phyloP scores from a whole-genome alignment of 2,329 filamentous ascomycete species.

The Nigrograna mackinnonii region DNA sequence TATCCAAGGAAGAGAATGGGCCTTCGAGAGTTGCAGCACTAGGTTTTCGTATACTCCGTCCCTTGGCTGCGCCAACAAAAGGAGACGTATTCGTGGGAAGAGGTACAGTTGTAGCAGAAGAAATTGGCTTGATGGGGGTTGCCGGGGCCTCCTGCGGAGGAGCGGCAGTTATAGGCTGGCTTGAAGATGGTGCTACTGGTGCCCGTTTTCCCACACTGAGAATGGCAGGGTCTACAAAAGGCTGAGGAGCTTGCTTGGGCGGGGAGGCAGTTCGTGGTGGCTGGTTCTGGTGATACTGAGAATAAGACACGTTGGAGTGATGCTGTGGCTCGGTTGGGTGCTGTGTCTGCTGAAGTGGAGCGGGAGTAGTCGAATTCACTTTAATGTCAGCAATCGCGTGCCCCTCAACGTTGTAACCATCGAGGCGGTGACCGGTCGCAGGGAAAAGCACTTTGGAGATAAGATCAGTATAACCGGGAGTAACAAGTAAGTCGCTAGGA shows the following conservation, averaged over 20 bases:
- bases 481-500: background rate
- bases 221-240: constrained; percentile 82
- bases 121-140: constrained; percentile 47
- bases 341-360: constrained; percentile 11
- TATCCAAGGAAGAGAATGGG: constrained; percentile 44
- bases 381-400: constrained; percentile 63
- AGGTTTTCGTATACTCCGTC: constrained; percentile 33
- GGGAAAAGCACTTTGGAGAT: constrained; percentile 53
- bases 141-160: constrained; percentile 44
- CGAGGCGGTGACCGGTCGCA: constrained; percentile 56
- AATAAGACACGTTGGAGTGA: constrained; percentile 13
- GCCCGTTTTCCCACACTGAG: constrained; percentile 63
- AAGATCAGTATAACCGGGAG: background rate
- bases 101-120: constrained; percentile 36
- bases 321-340: constrained; percentile 6
- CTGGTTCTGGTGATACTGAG: constrained; percentile 13
- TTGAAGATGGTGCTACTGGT: constrained; percentile 23
- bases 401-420: constrained; percentile 60
- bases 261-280: constrained; percentile 22
- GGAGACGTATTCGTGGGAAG: constrained; percentile 41
- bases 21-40: constrained; percentile 43
- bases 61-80: constrained; percentile 37
- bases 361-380: constrained; percentile 44
- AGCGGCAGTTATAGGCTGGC: constrained; percentile 20
- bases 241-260: constrained; percentile 36